Base-by-base conservation (phyloP, 441 rosid species). In the Aquilaria agallochum region DNA sequence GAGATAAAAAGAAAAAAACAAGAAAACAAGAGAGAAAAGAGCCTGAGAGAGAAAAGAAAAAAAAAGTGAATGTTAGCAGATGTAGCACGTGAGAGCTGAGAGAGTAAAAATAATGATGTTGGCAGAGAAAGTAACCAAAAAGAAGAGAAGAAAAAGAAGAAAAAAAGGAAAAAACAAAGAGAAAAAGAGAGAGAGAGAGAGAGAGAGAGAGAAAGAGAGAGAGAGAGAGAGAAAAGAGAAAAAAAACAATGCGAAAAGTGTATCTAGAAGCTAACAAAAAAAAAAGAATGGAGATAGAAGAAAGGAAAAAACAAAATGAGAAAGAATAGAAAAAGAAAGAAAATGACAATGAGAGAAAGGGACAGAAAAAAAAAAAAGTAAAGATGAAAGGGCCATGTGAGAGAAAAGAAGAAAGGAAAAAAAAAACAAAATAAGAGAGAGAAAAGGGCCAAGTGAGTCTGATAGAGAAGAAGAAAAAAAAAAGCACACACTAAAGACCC, bases 171-270 rank as follows among this genome's bases (percentile, higher is more conserved):
- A 34, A 62, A 30, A 10, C 47, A n/a, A 58, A n/a, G 63, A 63
- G 32, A 42, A 65, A 58, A 5, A 58, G 52, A 33, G 51, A 40
- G 2, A 65, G 58, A 20, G 58, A 65, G 58, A 65, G 46, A n/a
- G n/a, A n/a, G n/a, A n/a, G n/a, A n/a, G n/a, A n/a, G n/a, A n/a
- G n/a, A n/a, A n/a, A n/a, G n/a, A n/a, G n/a, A n/a, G n/a, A n/a
- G n/a, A n/a, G n/a, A n/a, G n/a, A n/a, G n/a, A n/a, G n/a, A n/a
- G 69, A 64, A 59, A 13, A 36, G 72, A 36, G 79, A 55, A 56
- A 79, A 72, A 53, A 69, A 75, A 49, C 55, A 74, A 9, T 72
- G 51, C 67, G 50, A 74, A 76, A 64, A 58, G 60, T 61, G 68
- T 30, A 45, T 73, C 60, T 31, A 69, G 55, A 55, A 73, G 67